phyloP scores from a whole-genome alignment of 164 flowering plant species.

The Akebia trifoliata region DNA sequence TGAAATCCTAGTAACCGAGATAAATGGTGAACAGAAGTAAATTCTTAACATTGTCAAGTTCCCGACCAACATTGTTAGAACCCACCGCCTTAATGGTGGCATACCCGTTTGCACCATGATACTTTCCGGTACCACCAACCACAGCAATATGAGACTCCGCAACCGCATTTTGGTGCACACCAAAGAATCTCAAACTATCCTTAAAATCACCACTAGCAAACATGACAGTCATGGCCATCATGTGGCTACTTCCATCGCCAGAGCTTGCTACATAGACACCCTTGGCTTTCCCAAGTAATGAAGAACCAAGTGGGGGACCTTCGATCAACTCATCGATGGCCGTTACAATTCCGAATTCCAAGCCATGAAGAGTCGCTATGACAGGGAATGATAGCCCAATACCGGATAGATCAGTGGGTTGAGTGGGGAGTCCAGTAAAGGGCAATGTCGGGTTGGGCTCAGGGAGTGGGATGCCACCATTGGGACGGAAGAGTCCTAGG shows the following conservation, averaged over 20 bases:
- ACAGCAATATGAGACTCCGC: conserved; percentile 50
- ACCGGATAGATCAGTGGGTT: conserved; percentile 21
- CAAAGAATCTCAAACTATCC: conserved; percentile 49
- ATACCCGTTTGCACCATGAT: conserved; percentile 38
- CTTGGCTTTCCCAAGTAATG: conserved; percentile 41
- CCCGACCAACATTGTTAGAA: neutral
- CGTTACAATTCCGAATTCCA: conserved; percentile 29
- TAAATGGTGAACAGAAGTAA: conserved; percentile 32
- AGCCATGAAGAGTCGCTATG: conserved; percentile 29
- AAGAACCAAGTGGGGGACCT: conserved; percentile 11
- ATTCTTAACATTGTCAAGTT: neutral
- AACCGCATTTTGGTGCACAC: conserved; percentile 33
- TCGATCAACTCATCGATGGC: conserved; percentile 25
- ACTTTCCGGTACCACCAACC: conserved; percentile 59
- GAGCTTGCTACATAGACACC: conserved; percentile 44
- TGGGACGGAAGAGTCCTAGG: conserved; percentile 28
- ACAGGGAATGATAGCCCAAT: conserved; percentile 23
- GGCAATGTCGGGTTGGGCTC: conserved; percentile 15
- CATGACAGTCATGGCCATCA: conserved; percentile 41
- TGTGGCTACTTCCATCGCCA: conserved; percentile 41
- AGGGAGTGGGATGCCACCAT: conserved; percentile 21
- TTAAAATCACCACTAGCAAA: conserved; percentile 21
- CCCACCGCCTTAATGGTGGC: conserved; percentile 24
- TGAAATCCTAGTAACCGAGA: conserved; percentile 19
- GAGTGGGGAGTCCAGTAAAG: conserved; percentile 16